Conservation (phyloP, 371 early-diverging fungal species). For the Mucor indicus region DNA sequence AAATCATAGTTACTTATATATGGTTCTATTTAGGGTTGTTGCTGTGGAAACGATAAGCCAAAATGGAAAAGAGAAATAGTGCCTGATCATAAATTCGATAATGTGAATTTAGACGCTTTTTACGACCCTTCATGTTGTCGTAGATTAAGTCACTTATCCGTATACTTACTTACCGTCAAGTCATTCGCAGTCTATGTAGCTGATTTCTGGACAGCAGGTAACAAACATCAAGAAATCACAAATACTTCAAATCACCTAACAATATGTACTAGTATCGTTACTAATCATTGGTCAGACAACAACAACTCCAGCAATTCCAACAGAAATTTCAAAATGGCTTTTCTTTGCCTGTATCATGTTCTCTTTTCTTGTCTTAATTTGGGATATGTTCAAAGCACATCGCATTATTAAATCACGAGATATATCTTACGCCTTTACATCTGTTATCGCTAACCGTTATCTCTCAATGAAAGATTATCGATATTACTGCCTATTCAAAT, state of each 20-base stretch:
- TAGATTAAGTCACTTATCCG: conserved; percentile 53
- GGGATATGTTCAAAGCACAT: conserved; percentile 71
- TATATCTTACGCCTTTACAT: conserved; percentile 79
- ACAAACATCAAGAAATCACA: no score
- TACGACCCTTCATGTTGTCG: conserved; percentile 44
- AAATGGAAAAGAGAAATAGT: conserved; percentile 81
- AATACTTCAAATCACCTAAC: background rate
- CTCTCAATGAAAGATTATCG: conserved; percentile 59
- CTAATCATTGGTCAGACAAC: conserved; percentile 19
- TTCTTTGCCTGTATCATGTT: conserved; percentile 70
- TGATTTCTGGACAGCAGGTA: conserved; percentile 71
- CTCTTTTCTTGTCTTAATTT: conserved; percentile 65
- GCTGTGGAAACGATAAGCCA: conserved; percentile 29
- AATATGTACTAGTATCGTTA: conserved; percentile 10
- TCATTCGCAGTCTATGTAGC: conserved; percentile 74
- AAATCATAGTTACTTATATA: no score
- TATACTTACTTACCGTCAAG: conserved; percentile 69
- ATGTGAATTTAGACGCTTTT: conserved; percentile 80
- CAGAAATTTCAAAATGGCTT: conserved; percentile 51
- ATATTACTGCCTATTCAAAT: conserved; percentile 80
- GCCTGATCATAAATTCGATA: conserved; percentile 85
- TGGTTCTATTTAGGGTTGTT: no score
- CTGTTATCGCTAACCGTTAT: conserved; percentile 66
- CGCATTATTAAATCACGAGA: conserved; percentile 63
- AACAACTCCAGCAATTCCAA: conserved; percentile 27